Percentiles rank a stretch among this genome's conserved stretches.
Evolutionary conservation across 495 filamentous ascomycete species (phyloP).

Genomic region (Polyplosphaeria fusca): DNA sequence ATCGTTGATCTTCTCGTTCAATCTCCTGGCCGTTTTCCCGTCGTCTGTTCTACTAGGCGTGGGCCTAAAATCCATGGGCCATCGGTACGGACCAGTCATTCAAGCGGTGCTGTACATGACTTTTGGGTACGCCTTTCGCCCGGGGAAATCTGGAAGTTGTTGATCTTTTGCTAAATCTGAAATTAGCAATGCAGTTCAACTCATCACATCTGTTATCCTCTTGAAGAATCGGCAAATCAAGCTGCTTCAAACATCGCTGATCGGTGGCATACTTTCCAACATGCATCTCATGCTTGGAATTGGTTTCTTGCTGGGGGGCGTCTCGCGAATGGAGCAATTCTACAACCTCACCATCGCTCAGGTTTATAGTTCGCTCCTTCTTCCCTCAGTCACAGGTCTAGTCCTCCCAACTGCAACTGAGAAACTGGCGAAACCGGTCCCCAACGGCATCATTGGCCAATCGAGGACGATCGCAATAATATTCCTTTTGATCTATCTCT

Average conservation of each 20-base stretch:
- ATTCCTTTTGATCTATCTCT: slow-evolving; percentile 35
- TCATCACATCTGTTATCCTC: slow-evolving; percentile 27
- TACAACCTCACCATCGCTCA: neutral
- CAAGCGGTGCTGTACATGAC: no score
- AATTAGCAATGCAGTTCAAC: slow-evolving; percentile 30
- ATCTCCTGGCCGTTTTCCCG: no score
- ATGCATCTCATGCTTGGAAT: slow-evolving; percentile 26
- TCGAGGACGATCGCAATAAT: slow-evolving; percentile 36
- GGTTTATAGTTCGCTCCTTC: slow-evolving; percentile 2
- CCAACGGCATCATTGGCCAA: slow-evolving; percentile 6
- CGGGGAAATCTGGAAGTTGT: no score
- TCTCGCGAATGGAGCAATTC: neutral
- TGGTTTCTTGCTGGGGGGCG: slow-evolving; percentile 28
- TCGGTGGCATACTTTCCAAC: slow-evolving; percentile 28
- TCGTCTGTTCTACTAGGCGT: no score
- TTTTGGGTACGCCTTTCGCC: no score
- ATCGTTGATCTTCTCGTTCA: no score
- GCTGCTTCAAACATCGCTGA: slow-evolving; percentile 26
- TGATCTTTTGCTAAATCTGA: no score
- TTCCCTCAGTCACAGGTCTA: neutral
- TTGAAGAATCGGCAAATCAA: slow-evolving; percentile 15
- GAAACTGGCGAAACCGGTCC: neutral
- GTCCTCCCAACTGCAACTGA: neutral
- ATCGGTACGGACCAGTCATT: no score
- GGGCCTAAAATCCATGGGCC: no score